Base-by-base conservation (phyloP, 1,284 basidiomycete species). In the Sporisorium exsertum region DNA sequence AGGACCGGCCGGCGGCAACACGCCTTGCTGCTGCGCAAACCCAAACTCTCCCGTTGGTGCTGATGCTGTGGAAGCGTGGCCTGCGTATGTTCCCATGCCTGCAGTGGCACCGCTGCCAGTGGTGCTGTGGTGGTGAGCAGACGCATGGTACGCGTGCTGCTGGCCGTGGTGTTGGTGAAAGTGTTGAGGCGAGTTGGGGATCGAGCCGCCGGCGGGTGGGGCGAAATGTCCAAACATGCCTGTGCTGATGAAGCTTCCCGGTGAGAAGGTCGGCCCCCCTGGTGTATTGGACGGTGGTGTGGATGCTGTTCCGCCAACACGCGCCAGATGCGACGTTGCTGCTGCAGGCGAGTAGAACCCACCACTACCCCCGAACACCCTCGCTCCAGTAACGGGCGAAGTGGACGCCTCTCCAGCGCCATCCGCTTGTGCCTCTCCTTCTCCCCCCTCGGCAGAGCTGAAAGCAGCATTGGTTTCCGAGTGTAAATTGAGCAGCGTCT, bases 181-280 rank as follows among this genome's bases (percentile, higher is more conserved):
- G 56, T 58, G 58, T 35, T 62, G 60, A 5, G 66, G 56, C 35
- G 65, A 64, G 20, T 51, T 53, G 5, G 62, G 60, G 6, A 63
- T 60, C 12, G 64, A 62, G 0, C 52, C 54, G n/a, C 54, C 29
- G 6, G 58, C 26, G 13, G 70, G 24, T 1, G 69, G 51, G 1
- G 51, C 62, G 42, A 75, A 75, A 35, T 75, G 67, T 6, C 72
- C 72, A 37, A 75, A 75, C 72, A 75, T 75, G 33, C 72, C 67
- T 5, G 67, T 46, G 20, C 72, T 69, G 51, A 66, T 61, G 35
- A 67, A 72, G 51, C 69, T 59, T 18, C 64, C 64, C 12, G 70
- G 61, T 50, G 71, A 72, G 20, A 72, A 72, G 3, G 56, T 27
- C 16, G 29, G 6, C 0, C 27, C 29, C 5, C n/a, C 40, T 3